Evolutionary conservation across 2,329 filamentous ascomycete genomes (phyloP).

Genomic region (Curvularia verruculosa): DNA sequence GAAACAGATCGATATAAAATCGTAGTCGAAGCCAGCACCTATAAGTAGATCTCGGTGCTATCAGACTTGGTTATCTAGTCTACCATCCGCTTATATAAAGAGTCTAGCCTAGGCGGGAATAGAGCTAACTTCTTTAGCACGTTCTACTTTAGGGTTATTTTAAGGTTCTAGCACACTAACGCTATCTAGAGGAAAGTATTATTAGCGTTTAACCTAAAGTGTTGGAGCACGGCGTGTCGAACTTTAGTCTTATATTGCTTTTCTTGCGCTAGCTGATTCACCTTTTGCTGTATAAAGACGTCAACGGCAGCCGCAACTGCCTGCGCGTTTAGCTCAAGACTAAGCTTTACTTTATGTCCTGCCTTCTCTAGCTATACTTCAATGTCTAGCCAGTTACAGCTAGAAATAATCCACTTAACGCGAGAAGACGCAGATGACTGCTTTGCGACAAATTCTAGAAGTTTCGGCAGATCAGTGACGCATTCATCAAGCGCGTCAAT

Average conservation of each 20-base stretch:
- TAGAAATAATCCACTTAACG: conserved; percentile 26
- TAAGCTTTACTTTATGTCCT: conserved; percentile 31
- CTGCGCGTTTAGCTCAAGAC: conserved; percentile 46
- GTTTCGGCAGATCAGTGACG: not conserved
- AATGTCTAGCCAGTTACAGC: conserved; percentile 37
- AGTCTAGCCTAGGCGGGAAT: conserved; percentile 48
- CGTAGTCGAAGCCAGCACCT: conserved; percentile 45
- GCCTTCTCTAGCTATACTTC: conserved; percentile 37
- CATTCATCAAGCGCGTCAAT: conserved; percentile 27
- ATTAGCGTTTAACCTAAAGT: conserved; percentile 36
- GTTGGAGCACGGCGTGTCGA: conserved; percentile 30
- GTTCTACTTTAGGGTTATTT: conserved; percentile 21
- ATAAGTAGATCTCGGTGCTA: conserved; percentile 40
- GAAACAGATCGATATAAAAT: conserved; percentile 48
- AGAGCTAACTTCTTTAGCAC: conserved; percentile 19
- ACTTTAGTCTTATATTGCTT: conserved; percentile 45
- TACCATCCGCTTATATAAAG: conserved; percentile 52
- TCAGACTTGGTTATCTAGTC: conserved; percentile 37
- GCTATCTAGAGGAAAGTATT: conserved; percentile 28
- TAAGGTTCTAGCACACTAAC: conserved; percentile 46
- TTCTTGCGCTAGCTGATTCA: conserved; percentile 22
- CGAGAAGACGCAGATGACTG: conserved; percentile 9
- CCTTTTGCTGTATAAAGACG: conserved; percentile 48
- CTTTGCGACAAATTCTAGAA: conserved; percentile 4
- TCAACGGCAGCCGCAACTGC: conserved; percentile 45